Base-by-base conservation (phyloP, 2,329 filamentous ascomycete species). In the Fusarium aywerte region DNA sequence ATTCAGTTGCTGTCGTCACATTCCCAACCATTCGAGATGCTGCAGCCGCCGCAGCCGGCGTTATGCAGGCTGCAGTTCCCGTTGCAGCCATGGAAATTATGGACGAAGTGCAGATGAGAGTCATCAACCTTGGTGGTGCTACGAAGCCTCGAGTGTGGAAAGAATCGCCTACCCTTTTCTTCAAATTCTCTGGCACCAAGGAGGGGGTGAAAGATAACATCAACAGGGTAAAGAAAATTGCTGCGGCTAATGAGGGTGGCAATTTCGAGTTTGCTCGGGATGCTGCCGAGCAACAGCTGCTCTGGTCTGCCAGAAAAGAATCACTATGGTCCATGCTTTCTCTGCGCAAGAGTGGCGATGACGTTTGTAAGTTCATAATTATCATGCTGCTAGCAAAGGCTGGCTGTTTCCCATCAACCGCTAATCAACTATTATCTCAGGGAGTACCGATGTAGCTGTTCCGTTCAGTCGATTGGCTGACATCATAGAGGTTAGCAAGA, bases 51-150 rank as follows among this genome's bases (percentile, higher is more conserved):
- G 92, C 92, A 0, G 89, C 90, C 3, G 87, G 86, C 48, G 87
- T 95, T n/a, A 91, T 95, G 83, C 87, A 91, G 70, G 85, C 88
- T 1, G 91, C 90, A 0, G 83, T 93, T 5, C 91, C 90, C 0
- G 85, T 94, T 8, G 90, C 89, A 1, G 90, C 90, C 5, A 90
- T 94, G 87, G 92, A 96, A 78, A 88, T 96, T 69, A 93, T 96
- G 90, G 92, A 96, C 74, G 92, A 96, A 58, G 90, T 95, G 5
- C 91, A 94, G 78, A 96, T 96, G 92, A 85, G 83, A 66, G 90
- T 95, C 1, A 89, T 96, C 74, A 96, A 96, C 78, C 82, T 89
- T 52, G 87, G 90, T 12, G 90, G 90, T 1, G 87, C 87, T 5
- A 93, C 90, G 1, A 85, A 87, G 9, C 89, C 88, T 16, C 80